These are phyloP conservation scores for Vaccinium darrowii DNA, from an alignment of 148 eudicot species.

Conservation along the genomic window DNA sequence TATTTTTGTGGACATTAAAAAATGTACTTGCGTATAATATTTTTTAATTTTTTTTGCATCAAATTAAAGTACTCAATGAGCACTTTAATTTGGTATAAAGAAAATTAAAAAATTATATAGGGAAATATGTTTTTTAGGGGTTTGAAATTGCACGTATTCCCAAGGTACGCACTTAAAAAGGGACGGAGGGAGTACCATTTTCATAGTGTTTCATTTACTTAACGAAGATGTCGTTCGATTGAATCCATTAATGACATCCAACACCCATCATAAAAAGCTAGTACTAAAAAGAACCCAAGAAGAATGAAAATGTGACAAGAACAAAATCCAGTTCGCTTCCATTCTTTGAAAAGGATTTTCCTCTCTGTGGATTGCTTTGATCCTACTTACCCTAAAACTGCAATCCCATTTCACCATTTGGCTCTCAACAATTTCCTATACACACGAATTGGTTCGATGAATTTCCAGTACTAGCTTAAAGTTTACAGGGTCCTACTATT, in stretches of 20 bases:
- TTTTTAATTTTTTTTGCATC: no score
- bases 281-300: neutral
- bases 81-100: no score
- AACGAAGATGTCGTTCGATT: neutral
- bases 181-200: no score
- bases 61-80: no score
- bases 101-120: no score
- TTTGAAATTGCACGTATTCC: no score
- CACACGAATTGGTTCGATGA: neutral
- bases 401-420: neutral
- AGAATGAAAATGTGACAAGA: neutral
- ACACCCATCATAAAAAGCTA: neutral
- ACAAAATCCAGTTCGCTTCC: neutral
- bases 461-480: neutral
- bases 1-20: no score
- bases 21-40: no score
- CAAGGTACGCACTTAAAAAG: no score
- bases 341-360: neutral
- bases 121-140: no score
- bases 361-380: neutral
- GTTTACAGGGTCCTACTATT: neutral
- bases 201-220: neutral
- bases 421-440: neutral
- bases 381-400: neutral
- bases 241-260: neutral